Evolutionary conservation across 352 stramenopile genomes (phyloP).

Genomic region (Stramenopiles sp.): DNA sequence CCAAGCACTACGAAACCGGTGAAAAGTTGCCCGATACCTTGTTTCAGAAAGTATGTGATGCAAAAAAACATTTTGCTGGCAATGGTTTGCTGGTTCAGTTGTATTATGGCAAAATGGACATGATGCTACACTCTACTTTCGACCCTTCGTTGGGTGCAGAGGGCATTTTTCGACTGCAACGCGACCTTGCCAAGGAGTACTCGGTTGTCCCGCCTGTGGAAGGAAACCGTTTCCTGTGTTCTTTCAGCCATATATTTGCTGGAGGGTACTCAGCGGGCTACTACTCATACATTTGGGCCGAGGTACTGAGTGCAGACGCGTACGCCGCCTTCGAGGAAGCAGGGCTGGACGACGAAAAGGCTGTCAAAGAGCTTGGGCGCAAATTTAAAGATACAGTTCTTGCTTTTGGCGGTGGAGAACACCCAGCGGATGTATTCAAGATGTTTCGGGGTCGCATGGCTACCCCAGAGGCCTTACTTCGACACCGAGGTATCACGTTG

Average conservation of each 20-base stretch:
- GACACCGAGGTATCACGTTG: conserved; percentile 70
- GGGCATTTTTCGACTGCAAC: conserved; percentile 76
- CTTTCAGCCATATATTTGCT: conserved; percentile 93
- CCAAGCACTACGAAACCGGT: conserved; percentile 52
- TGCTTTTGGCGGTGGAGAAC: conserved; percentile 50
- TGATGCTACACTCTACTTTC: conserved; percentile 54
- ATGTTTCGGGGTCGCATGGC: conserved; percentile 80
- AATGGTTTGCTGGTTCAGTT: conserved; percentile 83
- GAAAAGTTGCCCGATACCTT: conserved; percentile 72
- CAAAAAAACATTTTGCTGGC: conserved; percentile 83
- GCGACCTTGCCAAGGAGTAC: conserved; percentile 52
- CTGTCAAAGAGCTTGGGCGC: conserved; percentile 49
- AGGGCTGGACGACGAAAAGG: conserved; percentile 59
- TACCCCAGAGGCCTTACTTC: conserved; percentile 70
- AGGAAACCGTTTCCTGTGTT: conserved; percentile 91
- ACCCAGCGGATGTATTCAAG: conserved; percentile 76
- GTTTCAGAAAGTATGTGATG: conserved; percentile 82
- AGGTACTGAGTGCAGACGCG: conserved; percentile 88
- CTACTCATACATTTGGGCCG: conserved; percentile 81
- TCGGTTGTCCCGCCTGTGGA: conserved; percentile 63
- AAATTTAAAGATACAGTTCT: conserved; percentile 82
- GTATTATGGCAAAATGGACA: conserved; percentile 69
- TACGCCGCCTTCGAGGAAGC: conserved; percentile 92
- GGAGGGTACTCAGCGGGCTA: conserved; percentile 90
- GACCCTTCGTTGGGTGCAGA: conserved; percentile 34